A percentile compares a stretch with the other conserved stretches of the same genome.
Conservation (phyloP, 352 stramenopile genomes). For the Globisporangium solare region DNA sequence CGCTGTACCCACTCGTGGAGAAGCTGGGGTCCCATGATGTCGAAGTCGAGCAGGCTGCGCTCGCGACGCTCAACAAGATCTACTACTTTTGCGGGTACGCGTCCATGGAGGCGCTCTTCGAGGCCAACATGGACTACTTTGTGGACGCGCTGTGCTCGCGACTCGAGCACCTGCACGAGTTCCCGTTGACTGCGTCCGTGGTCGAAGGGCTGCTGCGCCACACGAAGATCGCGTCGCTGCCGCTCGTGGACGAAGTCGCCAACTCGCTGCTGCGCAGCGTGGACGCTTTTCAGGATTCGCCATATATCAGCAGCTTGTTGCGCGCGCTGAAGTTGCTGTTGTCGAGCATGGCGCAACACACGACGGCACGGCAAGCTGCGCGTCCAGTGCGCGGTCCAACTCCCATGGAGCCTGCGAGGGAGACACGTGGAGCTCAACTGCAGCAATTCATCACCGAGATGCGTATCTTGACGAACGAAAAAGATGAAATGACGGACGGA, state of each 20-base stretch:
- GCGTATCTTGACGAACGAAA: conserved; percentile 36
- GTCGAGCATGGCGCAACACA: conserved; percentile 26
- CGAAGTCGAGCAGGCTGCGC: conserved; percentile 62
- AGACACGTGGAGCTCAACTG: conserved; percentile 21
- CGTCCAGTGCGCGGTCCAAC: not conserved
- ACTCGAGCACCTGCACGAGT: conserved; percentile 63
- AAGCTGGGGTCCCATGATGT: conserved; percentile 59
- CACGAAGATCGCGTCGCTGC: conserved; percentile 56
- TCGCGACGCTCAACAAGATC: conserved; percentile 66
- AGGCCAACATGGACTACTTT: conserved; percentile 87
- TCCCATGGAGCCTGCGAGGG: conserved; percentile 1
- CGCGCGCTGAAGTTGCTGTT: conserved; percentile 64
- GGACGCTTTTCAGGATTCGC: conserved; percentile 71
- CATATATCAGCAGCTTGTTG: conserved; percentile 38
- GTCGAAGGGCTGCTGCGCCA: conserved; percentile 69
- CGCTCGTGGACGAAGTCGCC: conserved; percentile 73
- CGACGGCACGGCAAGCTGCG: not conserved
- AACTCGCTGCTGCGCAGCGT: conserved; percentile 64
- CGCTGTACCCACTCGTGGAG: conserved; percentile 81
- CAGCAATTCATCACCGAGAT: conserved; percentile 64
- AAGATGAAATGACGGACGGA: conserved; percentile 14
- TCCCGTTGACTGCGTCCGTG: conserved; percentile 70
- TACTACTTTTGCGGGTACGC: conserved; percentile 52
- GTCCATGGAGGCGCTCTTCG: conserved; percentile 60
- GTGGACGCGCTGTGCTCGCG: conserved; percentile 72